Percentiles rank a stretch among this genome's conserved stretches.
Evolutionary conservation across 2,329 filamentous ascomycete genomes (phyloP).

Genomic region (Paecilomyces sp.): DNA sequence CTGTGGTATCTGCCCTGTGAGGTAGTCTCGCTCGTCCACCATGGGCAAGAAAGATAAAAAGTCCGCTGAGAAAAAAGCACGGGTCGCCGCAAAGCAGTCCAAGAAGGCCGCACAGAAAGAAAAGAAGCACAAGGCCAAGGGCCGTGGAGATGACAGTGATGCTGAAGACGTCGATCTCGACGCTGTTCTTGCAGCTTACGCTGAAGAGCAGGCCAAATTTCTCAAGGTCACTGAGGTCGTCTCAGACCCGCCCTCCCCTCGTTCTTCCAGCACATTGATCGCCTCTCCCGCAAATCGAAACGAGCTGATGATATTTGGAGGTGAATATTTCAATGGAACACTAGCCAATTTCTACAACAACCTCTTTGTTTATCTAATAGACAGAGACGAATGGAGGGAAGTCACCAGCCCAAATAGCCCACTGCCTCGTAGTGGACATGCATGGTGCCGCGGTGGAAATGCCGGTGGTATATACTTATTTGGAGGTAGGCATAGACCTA

Average conservation of each 20-base stretch:
- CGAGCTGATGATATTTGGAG: slow-evolving; percentile 85
- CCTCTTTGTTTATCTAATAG: slow-evolving; percentile 64
- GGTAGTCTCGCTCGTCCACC: neutral
- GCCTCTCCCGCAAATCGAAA: slow-evolving; percentile 80
- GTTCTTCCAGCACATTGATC: slow-evolving; percentile 73
- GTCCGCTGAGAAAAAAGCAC: slow-evolving; percentile 50
- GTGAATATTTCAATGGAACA: slow-evolving; percentile 91
- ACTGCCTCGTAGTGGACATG: slow-evolving; percentile 83
- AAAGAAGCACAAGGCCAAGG: slow-evolving; percentile 71
- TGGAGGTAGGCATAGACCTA: slow-evolving; percentile 49
- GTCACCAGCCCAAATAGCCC: slow-evolving; percentile 89
- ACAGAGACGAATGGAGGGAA: slow-evolving; percentile 81
- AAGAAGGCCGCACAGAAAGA: slow-evolving; percentile 70
- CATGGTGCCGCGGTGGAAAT: slow-evolving; percentile 87
- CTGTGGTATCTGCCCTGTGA: neutral
- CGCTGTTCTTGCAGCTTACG: slow-evolving; percentile 85
- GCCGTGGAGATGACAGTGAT: slow-evolving; percentile 68
- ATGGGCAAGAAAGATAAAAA: slow-evolving; percentile 53
- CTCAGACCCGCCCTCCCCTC: slow-evolving; percentile 64
- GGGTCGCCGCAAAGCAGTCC: slow-evolving; percentile 65
- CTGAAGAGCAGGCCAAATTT: slow-evolving; percentile 86
- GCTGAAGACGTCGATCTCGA: slow-evolving; percentile 91
- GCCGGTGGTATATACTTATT: slow-evolving; percentile 82
- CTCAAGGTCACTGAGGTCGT: slow-evolving; percentile 83
- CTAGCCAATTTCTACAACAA: slow-evolving; percentile 67